phyloP scores from a whole-genome alignment of 2,329 filamentous ascomycete genomes.

The Sarocladium strictum region DNA sequence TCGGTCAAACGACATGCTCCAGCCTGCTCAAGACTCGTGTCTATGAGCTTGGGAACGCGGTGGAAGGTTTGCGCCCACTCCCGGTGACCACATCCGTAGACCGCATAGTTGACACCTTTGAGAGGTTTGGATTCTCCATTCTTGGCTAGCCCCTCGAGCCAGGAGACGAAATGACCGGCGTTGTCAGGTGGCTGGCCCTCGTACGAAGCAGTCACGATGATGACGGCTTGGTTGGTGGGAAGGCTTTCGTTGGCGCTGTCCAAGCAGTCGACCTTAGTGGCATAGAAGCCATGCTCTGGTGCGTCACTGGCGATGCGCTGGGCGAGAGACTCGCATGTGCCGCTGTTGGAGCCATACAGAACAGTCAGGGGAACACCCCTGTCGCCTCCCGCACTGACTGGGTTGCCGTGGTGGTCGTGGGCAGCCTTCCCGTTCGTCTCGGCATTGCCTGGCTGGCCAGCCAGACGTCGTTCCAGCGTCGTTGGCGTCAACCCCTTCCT shows the following conservation, averaged over 20 bases:
- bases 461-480: neutral
- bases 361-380: constrained; percentile 35
- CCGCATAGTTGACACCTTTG: constrained; percentile 53
- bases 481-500: neutral
- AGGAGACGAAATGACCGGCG: constrained; percentile 51
- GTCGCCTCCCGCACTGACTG: no score
- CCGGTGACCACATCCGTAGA: constrained; percentile 60
- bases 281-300: constrained; percentile 52
- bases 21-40: constrained; percentile 40
- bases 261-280: constrained; percentile 17
- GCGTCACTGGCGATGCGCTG: constrained; percentile 57
- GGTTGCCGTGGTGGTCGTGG: neutral
- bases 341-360: constrained; percentile 44
- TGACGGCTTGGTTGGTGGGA: constrained; percentile 49
- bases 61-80: constrained; percentile 62
- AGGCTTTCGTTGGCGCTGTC: constrained; percentile 31
- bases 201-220: constrained; percentile 63
- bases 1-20: constrained; percentile 29
- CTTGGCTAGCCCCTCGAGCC: neutral
- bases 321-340: constrained; percentile 67
- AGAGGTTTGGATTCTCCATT: constrained; percentile 25
- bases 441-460: neutral
- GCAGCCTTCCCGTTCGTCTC: neutral
- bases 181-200: constrained; percentile 72
- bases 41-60: constrained; percentile 56